Base-by-base conservation (phyloP, 768 basidiomycete species). In the Tulasnella sp. region DNA sequence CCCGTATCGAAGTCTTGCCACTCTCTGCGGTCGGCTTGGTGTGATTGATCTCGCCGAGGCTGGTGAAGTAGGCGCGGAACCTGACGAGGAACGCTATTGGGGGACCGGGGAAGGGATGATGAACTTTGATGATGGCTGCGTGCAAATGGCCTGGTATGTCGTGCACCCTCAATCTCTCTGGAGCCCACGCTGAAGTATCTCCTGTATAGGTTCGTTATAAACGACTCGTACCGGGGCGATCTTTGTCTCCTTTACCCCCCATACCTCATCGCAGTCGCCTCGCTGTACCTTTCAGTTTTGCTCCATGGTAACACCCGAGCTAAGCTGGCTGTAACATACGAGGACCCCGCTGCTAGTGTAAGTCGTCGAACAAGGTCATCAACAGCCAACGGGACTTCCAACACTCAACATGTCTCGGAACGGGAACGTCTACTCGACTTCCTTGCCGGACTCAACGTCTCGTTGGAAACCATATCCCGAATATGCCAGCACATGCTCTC, bases 181-280 rank as follows among this genome's bases (percentile, higher is more conserved):
- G 23, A 31, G 14, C 15, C 23, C 11, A 21, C 12, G n/a, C n/a
- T 43, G 17, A n/a, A 34, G 25, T 32, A 42, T 19, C 35, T 25
- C 35, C 15, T 15, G 1, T 27, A 27, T 61, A 96, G 92, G 88
- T 92, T 91, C 67, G 81, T 97, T 66, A 80, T 99, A 66, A 99
- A 98, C 70, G 94, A 98, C 68, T 91, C 87, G 0, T 97, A 91
- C 66, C 81, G 93, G 52, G 92, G 89, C 4, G 87, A 93, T 55
- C 74, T 99, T 17, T 91, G 89, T 66, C 80, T 99, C n/a, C 70
- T 96, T 27, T 84, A 98, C 66, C 93, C 96, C 0, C 96, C 96
- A 0, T 91, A 98, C 67, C 74, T 97, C 56, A 87, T 98, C 62
- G 91, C 94, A 19, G 79, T 97, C 65, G 83, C 93, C 0, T 86